These are phyloP conservation scores for Gigaspora rosea DNA, from an alignment of 192 early-diverging fungal genomes.

Conservation along the genomic window DNA sequence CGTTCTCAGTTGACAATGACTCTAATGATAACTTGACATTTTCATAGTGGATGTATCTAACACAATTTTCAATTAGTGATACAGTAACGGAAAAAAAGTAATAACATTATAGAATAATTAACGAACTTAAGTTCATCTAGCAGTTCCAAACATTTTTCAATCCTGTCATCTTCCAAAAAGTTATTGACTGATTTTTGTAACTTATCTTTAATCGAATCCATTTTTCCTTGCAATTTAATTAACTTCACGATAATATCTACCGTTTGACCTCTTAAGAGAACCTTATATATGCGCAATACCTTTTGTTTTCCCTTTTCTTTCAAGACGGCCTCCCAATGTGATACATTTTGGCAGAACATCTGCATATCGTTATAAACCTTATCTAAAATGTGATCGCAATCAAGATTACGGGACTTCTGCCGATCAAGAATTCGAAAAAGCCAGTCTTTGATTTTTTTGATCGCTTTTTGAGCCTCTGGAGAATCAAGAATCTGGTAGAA, in stretches of 20 bases:
- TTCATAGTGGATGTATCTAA: constrained; percentile 11
- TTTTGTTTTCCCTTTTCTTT: too few species aligned
- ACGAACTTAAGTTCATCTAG: background rate
- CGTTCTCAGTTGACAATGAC: constrained; percentile 18
- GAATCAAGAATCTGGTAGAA: background rate
- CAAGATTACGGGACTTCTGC: constrained; percentile 4
- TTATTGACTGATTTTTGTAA: background rate
- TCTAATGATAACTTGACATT: background rate
- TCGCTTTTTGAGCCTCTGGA: background rate
- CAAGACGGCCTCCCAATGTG: background rate
- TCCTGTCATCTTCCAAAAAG: background rate
- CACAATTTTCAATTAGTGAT: background rate
- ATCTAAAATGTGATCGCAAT: background rate
- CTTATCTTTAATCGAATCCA: constrained; percentile 1
- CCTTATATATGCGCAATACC: background rate
- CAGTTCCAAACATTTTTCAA: background rate
- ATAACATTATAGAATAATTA: background rate
- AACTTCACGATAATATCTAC: constrained; percentile 16
- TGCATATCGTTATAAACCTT: constrained; percentile 1
- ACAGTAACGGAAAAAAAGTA: background rate
- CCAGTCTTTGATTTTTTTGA: constrained; percentile 21
- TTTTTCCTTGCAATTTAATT: constrained; percentile 5
- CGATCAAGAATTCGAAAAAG: background rate
- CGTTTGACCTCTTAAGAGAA: constrained; percentile 10
- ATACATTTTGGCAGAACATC: background rate